Percentiles rank a stretch among this genome's conserved stretches.
These are phyloP conservation scores for Arxiozyma heterogenica DNA, from an alignment of 1,139 yeast genomes.

Conservation along the genomic window DNA sequence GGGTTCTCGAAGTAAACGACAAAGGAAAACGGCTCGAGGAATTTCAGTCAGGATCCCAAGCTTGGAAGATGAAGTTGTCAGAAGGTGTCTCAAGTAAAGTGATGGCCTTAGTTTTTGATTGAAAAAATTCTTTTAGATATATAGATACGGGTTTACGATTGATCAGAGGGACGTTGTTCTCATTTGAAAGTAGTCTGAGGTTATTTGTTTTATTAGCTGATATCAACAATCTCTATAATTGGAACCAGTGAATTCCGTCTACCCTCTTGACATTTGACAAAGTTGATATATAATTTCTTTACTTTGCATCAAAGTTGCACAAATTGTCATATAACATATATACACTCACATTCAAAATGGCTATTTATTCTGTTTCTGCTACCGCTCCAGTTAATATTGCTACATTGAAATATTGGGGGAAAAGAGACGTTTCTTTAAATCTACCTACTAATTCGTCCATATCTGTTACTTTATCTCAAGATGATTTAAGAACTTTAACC, in stretches of 20 bases:
- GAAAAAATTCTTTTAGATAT: neutral
- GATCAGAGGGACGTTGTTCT: neutral
- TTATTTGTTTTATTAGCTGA: neutral
- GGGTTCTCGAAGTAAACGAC: neutral
- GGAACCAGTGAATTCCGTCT: no score
- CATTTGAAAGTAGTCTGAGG: neutral
- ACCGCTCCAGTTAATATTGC: conserved; percentile 99
- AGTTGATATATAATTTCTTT: neutral
- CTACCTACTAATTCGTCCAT: conserved; percentile 93
- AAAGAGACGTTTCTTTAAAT: conserved; percentile 77
- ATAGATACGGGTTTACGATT: neutral
- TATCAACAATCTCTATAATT: no score
- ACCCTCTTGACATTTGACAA: neutral
- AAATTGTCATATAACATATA: neutral
- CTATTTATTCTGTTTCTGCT: conserved; percentile 53
- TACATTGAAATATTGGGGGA: conserved; percentile 97
- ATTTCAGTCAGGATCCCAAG: no score
- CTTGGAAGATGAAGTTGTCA: neutral
- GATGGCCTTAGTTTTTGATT: no score
- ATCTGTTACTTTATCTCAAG: conserved; percentile 85
- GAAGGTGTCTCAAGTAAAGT: no score
- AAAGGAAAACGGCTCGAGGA: neutral
- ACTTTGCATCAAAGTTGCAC: neutral
- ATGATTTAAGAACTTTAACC: conserved; percentile 82
- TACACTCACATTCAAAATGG: conserved; percentile 4